Evolutionary conservation across 306 rosid species (phyloP), one percentile per base, ranked within the genome.

Genomic region (Castanea sativa): DNA sequence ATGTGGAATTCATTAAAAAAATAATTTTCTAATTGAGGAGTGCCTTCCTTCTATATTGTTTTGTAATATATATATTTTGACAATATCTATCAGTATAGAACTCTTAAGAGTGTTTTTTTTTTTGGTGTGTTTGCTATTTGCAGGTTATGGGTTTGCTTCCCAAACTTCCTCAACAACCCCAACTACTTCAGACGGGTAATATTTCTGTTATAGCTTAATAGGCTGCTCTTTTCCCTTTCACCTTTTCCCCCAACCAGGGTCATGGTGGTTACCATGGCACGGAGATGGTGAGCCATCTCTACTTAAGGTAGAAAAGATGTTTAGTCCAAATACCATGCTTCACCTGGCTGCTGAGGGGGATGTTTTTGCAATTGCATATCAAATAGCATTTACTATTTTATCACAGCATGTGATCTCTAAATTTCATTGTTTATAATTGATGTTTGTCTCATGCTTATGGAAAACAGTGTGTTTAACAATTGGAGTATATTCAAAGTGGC

Each of bases 401-500:
- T 75, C 61, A 64, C 78, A 35, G 29, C 69, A 41, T 60, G 29
- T 77, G 56, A 35, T 57, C 32, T 65, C 73, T 59, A 27, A 64
- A 73, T 30, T 56, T 71, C 29, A 19, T 52, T 27, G 41, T 71
- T 38, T 16, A 61, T 71, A 61, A 71, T 56, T 35, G 76, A 70
- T 81, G 77, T 55, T 49, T 69, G 59, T 30, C 53, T 14, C 79
- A 58, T 73, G 49, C 71, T 49, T 73, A 64, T 73, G 32, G 83
- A 83, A 73, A 69, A 84, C 91, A 96, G 99, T 93, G 82, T 96
- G 99, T 87, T 78, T 86, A 71, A 91, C 97, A 38, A 88, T 93
- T 73, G 99, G 99, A 83, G 97, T 96, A 57, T 96, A 96, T 88
- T 96, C 99, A 74, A 96, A 85, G 83, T 96, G 99, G 99, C 90